Conservation (phyloP, 257 asterid genomes). For the Solanum verrucosum region DNA sequence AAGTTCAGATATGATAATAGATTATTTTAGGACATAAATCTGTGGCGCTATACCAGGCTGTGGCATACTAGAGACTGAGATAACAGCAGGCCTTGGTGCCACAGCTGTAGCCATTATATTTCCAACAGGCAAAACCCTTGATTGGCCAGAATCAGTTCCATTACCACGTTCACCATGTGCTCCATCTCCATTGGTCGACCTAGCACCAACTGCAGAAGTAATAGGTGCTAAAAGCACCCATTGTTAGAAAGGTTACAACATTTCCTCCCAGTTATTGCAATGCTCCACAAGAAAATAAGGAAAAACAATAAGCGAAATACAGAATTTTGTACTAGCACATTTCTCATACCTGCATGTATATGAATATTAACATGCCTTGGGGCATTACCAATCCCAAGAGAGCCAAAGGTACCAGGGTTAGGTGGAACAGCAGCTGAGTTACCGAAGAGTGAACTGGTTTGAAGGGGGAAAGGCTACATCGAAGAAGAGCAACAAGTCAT, state of each 20-base stretch:
- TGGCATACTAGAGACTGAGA: constrained; percentile 28
- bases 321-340: neutral
- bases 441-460: constrained; percentile 67
- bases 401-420: constrained; percentile 39
- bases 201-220: constrained; percentile 32
- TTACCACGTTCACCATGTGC: constrained; percentile 33
- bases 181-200: constrained; percentile 50
- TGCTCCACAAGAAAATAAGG: neutral
- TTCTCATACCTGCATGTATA: constrained; percentile 64
- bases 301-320: neutral
- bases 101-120: constrained; percentile 20
- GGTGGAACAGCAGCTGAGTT: constrained; percentile 31
- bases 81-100: constrained; percentile 27
- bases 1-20: neutral
- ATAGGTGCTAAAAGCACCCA: neutral
- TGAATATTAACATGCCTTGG: constrained; percentile 86
- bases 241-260: neutral
- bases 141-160: constrained; percentile 40
- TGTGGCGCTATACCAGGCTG: constrained; percentile 30
- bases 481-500: neutral
- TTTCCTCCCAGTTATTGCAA: neutral
- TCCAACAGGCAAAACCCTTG: constrained; percentile 23
- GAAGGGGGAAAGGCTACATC: constrained; percentile 91
- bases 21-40: neutral
- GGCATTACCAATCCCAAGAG: constrained; percentile 42